Conservation (phyloP, 2,329 filamentous ascomycete species). For the Tolypocladium album region DNA sequence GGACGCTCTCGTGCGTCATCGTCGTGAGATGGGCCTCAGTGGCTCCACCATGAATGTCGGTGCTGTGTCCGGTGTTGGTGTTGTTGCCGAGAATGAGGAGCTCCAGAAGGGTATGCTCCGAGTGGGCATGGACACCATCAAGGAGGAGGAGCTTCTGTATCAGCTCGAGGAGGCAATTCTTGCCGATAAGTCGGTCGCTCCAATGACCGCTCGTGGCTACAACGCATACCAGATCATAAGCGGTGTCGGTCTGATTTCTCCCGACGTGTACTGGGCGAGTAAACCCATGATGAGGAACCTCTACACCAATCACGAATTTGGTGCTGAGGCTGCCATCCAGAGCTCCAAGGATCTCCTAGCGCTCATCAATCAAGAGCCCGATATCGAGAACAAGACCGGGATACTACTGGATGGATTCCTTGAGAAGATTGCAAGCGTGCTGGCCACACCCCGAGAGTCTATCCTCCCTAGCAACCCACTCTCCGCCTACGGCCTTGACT, state of each 20-base stretch:
- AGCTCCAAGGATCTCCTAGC: neutral
- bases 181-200: neutral
- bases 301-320: neutral
- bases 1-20: neutral
- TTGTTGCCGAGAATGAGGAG: neutral
- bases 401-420: neutral
- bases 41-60: neutral
- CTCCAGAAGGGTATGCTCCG: neutral
- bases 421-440: neutral
- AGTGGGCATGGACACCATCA: neutral
- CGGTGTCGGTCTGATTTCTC: neutral
- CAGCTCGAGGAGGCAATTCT: neutral
- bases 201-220: neutral
- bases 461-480: neutral
- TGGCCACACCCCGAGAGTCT: neutral
- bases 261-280: neutral
- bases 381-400: neutral
- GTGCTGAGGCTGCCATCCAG: neutral
- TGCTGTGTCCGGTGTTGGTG: neutral
- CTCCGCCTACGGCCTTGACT: neutral
- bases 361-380: neutral
- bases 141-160: neutral
- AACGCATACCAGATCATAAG: neutral
- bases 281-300: neutral
- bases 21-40: neutral